phyloP scores from a whole-genome alignment of 352 stramenopile genomes.

The Phytophthora rubi region DNA sequence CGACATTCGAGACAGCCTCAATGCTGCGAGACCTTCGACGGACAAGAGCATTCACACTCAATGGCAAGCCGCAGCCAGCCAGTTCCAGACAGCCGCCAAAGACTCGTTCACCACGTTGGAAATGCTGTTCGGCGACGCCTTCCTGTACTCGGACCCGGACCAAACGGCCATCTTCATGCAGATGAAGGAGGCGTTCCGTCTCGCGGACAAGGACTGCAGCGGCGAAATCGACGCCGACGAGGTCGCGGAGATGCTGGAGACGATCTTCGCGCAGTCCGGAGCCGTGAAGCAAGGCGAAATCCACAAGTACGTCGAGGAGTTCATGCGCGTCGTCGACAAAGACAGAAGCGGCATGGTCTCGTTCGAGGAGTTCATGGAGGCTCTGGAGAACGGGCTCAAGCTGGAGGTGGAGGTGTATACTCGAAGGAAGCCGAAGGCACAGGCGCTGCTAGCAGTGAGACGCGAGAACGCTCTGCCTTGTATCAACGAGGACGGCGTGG shows the following conservation, averaged over 20 bases:
- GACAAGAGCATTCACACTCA: slow-evolving; percentile 37
- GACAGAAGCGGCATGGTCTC: slow-evolving; percentile 75
- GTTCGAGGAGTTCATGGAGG: slow-evolving; percentile 85
- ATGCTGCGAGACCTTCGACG: not conserved
- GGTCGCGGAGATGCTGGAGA: slow-evolving; percentile 75
- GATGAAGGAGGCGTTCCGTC: slow-evolving; percentile 83
- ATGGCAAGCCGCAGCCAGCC: slow-evolving; percentile 53
- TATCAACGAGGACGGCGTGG: slow-evolving; percentile 25
- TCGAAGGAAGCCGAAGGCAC: slow-evolving; percentile 45
- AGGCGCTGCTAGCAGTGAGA: slow-evolving; percentile 16
- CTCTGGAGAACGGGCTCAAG: slow-evolving; percentile 74
- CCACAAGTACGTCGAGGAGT: slow-evolving; percentile 73
- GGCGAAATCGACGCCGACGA: slow-evolving; percentile 83
- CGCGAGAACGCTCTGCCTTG: slow-evolving; percentile 24
- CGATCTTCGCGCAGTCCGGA: slow-evolving; percentile 72
- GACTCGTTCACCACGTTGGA: slow-evolving; percentile 75
- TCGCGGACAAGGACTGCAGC: slow-evolving; percentile 76
- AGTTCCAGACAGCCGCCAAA: slow-evolving; percentile 55
- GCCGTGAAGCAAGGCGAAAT: slow-evolving; percentile 71
- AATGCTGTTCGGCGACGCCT: slow-evolving; percentile 73
- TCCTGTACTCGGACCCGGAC: slow-evolving; percentile 76
- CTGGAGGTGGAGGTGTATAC: slow-evolving; percentile 79
- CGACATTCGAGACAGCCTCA: slow-evolving; percentile 55
- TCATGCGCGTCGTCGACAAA: slow-evolving; percentile 74
- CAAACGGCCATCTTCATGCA: slow-evolving; percentile 86